Conservation (phyloP, 768 basidiomycete species). For the Tricholoma flavovirens region DNA sequence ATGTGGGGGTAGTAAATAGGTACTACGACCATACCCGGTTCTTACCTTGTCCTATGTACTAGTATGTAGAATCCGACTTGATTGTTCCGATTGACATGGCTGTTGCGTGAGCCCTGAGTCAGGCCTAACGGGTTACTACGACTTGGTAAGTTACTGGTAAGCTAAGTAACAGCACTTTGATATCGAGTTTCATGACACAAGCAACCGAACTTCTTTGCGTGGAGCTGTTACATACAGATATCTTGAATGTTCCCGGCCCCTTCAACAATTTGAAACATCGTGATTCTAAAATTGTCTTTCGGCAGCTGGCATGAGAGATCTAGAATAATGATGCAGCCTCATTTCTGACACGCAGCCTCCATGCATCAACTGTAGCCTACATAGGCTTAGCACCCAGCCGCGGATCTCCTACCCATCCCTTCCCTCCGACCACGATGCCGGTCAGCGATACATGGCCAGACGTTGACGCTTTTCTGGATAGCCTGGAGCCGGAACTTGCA, state of each 20-base stretch:
- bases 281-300: neutral
- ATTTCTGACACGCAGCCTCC: neutral
- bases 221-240: too few species aligned
- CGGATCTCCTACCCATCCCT: neutral
- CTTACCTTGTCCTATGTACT: too few species aligned
- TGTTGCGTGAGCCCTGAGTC: too few species aligned
- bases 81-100: too few species aligned
- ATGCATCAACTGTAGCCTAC: neutral
- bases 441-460: slow-evolving; percentile 37
- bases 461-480: slow-evolving; percentile 27
- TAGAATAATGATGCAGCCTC: neutral
- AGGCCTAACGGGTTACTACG: too few species aligned
- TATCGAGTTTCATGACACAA: too few species aligned
- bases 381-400: neutral
- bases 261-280: neutral
- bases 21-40: too few species aligned
- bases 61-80: too few species aligned
- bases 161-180: too few species aligned
- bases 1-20: too few species aligned
- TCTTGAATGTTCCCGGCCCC: neutral
- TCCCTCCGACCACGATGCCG: slow-evolving; percentile 11
- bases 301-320: neutral
- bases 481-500: slow-evolving; percentile 29
- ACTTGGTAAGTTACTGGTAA: too few species aligned
- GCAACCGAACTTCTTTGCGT: too few species aligned